phyloP scores from a whole-genome alignment of 371 early-diverging fungal genomes.

The Lichtheimia corymbifera region DNA sequence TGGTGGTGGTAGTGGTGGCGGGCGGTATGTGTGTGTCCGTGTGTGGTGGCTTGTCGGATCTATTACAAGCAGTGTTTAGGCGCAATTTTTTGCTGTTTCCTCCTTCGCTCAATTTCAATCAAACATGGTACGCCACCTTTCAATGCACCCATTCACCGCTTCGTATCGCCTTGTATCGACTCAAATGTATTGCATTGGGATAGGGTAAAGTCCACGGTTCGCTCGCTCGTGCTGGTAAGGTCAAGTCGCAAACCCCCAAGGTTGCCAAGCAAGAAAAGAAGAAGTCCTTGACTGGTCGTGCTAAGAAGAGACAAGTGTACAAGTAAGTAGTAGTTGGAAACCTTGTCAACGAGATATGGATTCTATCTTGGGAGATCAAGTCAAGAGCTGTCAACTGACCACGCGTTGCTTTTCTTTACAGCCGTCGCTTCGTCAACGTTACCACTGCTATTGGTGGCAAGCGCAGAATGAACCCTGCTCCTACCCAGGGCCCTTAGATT shows the following conservation, averaged over 20 bases:
- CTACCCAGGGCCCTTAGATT: conserved; percentile 55
- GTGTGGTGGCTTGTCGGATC: too few species aligned
- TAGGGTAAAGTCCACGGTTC: conserved; percentile 99
- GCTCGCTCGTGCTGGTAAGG: conserved; percentile 99
- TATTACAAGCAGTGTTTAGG: too few species aligned
- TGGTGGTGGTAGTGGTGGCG: too few species aligned
- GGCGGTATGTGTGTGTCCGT: too few species aligned
- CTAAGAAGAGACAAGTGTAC: conserved; percentile 97
- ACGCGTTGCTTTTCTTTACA: conserved; percentile 10
- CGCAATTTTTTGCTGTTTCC: too few species aligned
- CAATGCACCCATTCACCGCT: too few species aligned
- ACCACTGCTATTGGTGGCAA: conserved; percentile 85
- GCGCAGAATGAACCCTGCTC: conserved; percentile 82
- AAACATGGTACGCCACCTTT: too few species aligned
- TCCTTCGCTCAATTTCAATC: too few species aligned
- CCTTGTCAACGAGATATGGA: neutral
- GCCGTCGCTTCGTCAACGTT: conserved; percentile 95
- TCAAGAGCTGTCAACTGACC: neutral
- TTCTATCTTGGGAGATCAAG: neutral
- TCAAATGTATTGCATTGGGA: neutral
- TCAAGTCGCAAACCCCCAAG: conserved; percentile 99
- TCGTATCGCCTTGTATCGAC: too few species aligned
- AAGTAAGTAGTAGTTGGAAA: conserved; percentile 45
- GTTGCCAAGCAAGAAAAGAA: conserved; percentile 98
- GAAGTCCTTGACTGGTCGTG: conserved; percentile 93